Conservation (phyloP, 2,329 filamentous ascomycete genomes). For the Apiospora arundinis region DNA sequence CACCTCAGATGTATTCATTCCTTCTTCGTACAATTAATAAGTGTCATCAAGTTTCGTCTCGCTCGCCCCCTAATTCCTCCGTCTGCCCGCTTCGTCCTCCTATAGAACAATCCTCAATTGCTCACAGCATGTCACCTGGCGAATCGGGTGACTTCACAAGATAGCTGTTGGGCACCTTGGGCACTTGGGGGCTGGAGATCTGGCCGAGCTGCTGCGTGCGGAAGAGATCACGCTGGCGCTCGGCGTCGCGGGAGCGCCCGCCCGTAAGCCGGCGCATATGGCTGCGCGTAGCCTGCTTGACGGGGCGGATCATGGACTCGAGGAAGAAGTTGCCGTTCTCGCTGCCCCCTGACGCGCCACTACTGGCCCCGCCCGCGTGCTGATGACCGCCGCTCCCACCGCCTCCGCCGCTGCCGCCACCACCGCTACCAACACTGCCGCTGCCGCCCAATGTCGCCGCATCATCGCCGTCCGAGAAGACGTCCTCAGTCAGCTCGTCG, state of each 20-base stretch:
- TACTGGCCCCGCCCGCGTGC: constrained; percentile 29
- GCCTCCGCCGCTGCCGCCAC: constrained; percentile 20
- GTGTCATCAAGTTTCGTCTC: not conserved
- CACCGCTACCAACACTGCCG: constrained; percentile 15
- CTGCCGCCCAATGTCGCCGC: constrained; percentile 43
- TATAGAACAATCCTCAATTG: not conserved
- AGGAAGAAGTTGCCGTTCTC: constrained; percentile 59
- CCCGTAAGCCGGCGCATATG: constrained; percentile 69
- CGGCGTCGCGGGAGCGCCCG: constrained; percentile 50
- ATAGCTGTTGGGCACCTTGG: constrained; percentile 47
- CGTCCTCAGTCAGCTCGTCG: constrained; percentile 75
- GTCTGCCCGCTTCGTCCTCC: not conserved
- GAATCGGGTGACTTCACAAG: constrained; percentile 35
- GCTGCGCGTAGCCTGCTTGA: constrained; percentile 61
- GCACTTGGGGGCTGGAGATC: constrained; percentile 48
- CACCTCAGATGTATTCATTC: not conserved
- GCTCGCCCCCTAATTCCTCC: not conserved
- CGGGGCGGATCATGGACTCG: constrained; percentile 67
- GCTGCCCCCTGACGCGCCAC: constrained; percentile 37
- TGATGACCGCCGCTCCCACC: constrained; percentile 31
- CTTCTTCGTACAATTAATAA: not conserved
- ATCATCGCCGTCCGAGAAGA: constrained; percentile 80
- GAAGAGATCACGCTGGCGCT: constrained; percentile 45
- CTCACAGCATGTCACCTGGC: constrained; percentile 35
- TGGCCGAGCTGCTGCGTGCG: constrained; percentile 35